Conservation (phyloP, 176 grass and related monocot genomes). For the Rhynchospora pubera region DNA sequence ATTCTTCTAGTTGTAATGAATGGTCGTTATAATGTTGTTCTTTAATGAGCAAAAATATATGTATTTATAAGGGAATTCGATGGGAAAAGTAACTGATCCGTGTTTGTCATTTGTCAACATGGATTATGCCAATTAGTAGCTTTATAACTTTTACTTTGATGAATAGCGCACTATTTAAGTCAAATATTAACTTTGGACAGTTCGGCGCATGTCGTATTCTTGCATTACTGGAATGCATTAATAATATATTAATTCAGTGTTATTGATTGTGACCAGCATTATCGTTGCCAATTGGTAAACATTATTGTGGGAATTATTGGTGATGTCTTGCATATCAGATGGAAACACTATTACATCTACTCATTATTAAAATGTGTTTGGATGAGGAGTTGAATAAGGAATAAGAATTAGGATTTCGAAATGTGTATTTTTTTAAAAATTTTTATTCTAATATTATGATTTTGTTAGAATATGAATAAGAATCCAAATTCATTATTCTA, state of each 20-base stretch:
- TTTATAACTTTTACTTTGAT: neutral
- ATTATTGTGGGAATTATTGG: neutral
- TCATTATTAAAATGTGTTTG: too few species aligned
- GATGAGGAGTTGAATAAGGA: too few species aligned
- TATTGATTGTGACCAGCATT: neutral
- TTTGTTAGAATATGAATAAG: too few species aligned
- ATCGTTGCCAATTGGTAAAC: neutral
- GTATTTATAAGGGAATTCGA: neutral
- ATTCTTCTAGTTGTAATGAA: neutral
- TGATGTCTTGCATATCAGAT: neutral
- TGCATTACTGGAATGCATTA: slow-evolving; percentile 6
- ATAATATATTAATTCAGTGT: neutral
- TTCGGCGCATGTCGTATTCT: slow-evolving; percentile 3
- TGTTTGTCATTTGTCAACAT: neutral
- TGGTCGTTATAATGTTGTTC: neutral
- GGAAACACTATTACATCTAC: neutral
- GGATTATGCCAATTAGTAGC: neutral
- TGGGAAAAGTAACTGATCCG: neutral
- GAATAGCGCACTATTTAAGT: neutral
- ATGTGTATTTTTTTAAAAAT: too few species aligned
- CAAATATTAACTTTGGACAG: slow-evolving; percentile 3
- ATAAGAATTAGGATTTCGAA: too few species aligned
- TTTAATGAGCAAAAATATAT: neutral
- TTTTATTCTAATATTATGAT: too few species aligned
- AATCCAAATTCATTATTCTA: too few species aligned